Evolutionary conservation across 2,329 filamentous ascomycete genomes (phyloP).

Genomic region (Fusarium secorum): DNA sequence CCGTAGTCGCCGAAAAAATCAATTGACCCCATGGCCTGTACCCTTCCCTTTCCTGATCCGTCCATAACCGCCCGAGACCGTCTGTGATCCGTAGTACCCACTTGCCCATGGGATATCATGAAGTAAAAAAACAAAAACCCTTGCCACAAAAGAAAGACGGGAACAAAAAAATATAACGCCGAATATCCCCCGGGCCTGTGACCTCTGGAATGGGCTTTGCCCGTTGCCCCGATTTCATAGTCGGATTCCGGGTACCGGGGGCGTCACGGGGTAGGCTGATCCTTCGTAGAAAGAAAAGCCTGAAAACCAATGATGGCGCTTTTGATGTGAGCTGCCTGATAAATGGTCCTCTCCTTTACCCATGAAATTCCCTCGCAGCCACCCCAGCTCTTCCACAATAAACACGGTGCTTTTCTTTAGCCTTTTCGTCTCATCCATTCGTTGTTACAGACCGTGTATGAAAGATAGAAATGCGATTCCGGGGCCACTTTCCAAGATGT

Average conservation of each 20-base stretch:
- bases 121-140: slow-evolving; percentile 29
- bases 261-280: slow-evolving; percentile 31
- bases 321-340: slow-evolving; percentile 5
- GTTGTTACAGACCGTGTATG: slow-evolving; percentile 25
- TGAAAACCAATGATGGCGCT: slow-evolving; percentile 17
- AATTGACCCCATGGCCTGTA: slow-evolving; percentile 29
- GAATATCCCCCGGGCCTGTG: slow-evolving; percentile 30
- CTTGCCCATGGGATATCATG: slow-evolving; percentile 43
- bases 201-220: slow-evolving; percentile 19
- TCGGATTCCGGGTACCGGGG: slow-evolving; percentile 5
- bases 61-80: slow-evolving; percentile 35
- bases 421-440: slow-evolving; percentile 23
- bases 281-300: slow-evolving; percentile 15
- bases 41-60: slow-evolving; percentile 27
- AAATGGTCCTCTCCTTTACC: slow-evolving; percentile 13
- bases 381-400: slow-evolving; percentile 17
- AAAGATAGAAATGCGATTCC: slow-evolving; percentile 17
- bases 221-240: slow-evolving; percentile 20
- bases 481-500: slow-evolving; percentile 27
- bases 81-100: slow-evolving; percentile 36
- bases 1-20: slow-evolving; percentile 31
- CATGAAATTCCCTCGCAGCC: slow-evolving; percentile 1
- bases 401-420: slow-evolving; percentile 39
- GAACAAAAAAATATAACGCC: slow-evolving; percentile 36
- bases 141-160: slow-evolving; percentile 36